Evolutionary conservation across 1,139 yeast species (phyloP).

Genomic region (Diutina siamensis): DNA sequence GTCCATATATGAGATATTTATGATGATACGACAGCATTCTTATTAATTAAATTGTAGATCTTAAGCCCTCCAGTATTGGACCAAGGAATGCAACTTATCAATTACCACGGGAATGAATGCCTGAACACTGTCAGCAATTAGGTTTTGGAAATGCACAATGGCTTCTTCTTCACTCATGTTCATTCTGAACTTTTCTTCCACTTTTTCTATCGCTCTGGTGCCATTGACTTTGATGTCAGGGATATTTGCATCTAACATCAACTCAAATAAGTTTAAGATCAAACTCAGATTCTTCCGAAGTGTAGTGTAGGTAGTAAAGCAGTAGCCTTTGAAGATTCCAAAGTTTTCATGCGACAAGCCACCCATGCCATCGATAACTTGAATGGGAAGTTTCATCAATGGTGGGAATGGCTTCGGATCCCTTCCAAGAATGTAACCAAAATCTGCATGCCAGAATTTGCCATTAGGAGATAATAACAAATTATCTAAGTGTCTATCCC

Average conservation of each 20-base stretch:
- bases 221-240: conserved; percentile 77
- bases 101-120: conserved; percentile 92
- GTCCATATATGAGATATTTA: not conserved
- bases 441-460: conserved; percentile 93
- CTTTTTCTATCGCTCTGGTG: conserved; percentile 71
- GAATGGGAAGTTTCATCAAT: conserved; percentile 92
- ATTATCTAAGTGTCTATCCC: conserved; percentile 93
- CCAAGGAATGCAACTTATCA: conserved; percentile 87
- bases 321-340: conserved; percentile 77
- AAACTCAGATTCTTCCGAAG: conserved; percentile 81
- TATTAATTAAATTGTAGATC: not conserved
- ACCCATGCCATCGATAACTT: conserved; percentile 96
- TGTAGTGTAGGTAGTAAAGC: conserved; percentile 90
- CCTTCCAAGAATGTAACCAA: conserved; percentile 89
- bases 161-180: conserved; percentile 96
- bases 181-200: conserved; percentile 85
- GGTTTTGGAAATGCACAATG: conserved; percentile 80
- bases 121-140: conserved; percentile 87
- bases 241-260: conserved; percentile 89
- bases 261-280: conserved; percentile 79
- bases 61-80: conserved; percentile 93
- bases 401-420: conserved; percentile 99
- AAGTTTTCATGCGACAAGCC: conserved; percentile 81
- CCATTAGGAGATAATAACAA: conserved; percentile 59
- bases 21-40: not conserved